phyloP scores from a whole-genome alignment of 2,329 filamentous ascomycete genomes.

The Ophioceras dolichostomum region DNA sequence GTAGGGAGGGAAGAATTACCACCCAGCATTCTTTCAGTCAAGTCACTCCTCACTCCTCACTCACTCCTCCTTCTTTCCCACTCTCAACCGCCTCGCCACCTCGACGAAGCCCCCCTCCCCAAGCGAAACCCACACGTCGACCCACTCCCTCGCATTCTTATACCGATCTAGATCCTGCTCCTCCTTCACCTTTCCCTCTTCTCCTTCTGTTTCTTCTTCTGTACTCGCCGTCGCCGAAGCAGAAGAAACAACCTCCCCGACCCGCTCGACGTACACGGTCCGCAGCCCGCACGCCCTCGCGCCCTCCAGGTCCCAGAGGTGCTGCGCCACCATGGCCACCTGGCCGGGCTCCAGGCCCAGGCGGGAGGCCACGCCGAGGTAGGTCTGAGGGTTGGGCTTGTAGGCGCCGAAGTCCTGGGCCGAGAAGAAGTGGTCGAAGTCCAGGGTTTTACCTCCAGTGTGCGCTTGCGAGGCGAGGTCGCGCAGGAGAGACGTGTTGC shows the following conservation, averaged over 20 bases:
- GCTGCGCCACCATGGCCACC: constrained; percentile 68
- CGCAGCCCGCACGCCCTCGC: constrained; percentile 52
- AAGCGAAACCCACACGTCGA: constrained; percentile 49
- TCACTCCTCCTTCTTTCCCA: background rate
- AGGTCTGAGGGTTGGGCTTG: constrained; percentile 58
- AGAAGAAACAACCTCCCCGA: no score
- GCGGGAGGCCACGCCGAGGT: constrained; percentile 51
- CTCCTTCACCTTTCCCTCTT: no score
- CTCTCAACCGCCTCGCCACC: constrained; percentile 23
- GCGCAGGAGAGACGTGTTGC: constrained; percentile 51
- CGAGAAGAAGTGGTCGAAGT: constrained; percentile 47
- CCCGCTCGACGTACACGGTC: constrained; percentile 64
- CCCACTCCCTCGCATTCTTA: constrained; percentile 42
- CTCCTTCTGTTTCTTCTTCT: constrained; percentile 41
- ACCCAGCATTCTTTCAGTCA: no score
- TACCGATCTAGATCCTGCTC: constrained; percentile 9
- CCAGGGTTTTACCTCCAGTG: no score
- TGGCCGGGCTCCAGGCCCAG: constrained; percentile 45
- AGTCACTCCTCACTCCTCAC: no score
- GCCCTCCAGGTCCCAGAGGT: constrained; percentile 55
- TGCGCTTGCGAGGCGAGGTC: constrained; percentile 48
- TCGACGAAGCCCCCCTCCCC: constrained; percentile 39
- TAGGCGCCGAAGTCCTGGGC: constrained; percentile 62
- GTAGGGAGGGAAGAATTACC: no score
- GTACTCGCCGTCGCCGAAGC: no score